Percentiles rank a stretch among this genome's conserved stretches.
Evolutionary conservation across 345 rosid species (phyloP).

Genomic region (Acer saccharum): DNA sequence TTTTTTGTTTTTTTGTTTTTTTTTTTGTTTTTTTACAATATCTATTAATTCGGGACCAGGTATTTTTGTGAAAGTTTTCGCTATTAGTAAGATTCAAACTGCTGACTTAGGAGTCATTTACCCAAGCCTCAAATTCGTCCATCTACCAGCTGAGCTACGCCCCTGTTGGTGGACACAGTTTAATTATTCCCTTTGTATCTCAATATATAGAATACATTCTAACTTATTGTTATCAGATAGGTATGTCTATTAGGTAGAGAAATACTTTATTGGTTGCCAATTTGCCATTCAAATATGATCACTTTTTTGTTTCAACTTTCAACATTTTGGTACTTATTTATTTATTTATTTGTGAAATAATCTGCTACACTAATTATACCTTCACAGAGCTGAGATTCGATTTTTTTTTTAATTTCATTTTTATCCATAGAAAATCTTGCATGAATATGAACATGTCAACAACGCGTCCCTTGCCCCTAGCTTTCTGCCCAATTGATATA

Average conservation of each 20-base stretch:
- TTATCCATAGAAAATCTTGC: background rate
- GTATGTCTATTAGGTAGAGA: background rate
- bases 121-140: no score
- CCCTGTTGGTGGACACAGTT: background rate
- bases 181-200: background rate
- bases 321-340: background rate
- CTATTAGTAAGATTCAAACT: no score
- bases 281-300: background rate
- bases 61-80: no score
- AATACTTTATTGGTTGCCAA: no score
- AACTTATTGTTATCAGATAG: background rate
- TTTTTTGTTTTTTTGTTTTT: no score
- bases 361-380: background rate
- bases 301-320: background rate
- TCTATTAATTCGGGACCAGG: no score
- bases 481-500: background rate
- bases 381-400: background rate
- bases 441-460: constrained; percentile 20
- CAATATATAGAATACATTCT: no score
- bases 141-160: no score
- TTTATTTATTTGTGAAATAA: no score
- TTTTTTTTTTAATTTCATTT: no score
- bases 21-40: no score
- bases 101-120: no score
- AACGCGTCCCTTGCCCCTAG: constrained; percentile 19